Evolutionary conservation across 805 yeast species (phyloP).

Genomic region (Saturnispora halmiae): DNA sequence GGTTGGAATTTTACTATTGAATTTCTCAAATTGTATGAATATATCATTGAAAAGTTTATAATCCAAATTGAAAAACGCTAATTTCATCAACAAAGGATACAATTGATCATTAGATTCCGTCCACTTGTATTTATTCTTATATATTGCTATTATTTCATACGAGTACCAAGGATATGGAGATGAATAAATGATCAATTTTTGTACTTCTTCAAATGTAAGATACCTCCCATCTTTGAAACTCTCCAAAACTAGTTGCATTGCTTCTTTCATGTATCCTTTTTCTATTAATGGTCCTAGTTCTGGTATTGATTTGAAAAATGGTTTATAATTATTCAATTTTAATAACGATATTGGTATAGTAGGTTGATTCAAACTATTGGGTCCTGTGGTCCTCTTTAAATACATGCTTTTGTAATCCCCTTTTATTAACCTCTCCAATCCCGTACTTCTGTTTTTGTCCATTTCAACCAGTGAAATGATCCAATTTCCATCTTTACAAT

Average conservation of each 20-base stretch:
- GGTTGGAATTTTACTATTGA: constrained; percentile 10
- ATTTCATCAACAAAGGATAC: constrained; percentile 15
- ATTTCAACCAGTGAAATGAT: constrained; percentile 7
- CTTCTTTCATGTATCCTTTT: constrained; percentile 8
- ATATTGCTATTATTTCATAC: constrained; percentile 16
- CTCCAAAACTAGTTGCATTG: constrained; percentile 8
- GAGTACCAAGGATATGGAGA: constrained; percentile 15
- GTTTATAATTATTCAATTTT: constrained; percentile 3
- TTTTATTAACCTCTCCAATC: constrained; percentile 1
- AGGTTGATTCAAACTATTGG: no score
- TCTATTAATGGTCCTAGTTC: constrained; percentile 5
- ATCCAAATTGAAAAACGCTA: constrained; percentile 19
- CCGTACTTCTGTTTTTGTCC: not conserved
- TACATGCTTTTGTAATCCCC: constrained; percentile 5
- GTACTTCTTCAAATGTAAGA: constrained; percentile 21
- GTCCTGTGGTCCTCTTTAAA: no score
- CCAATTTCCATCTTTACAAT: constrained; percentile 1
- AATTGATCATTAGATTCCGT: constrained; percentile 13
- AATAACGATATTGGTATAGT: constrained; percentile 6
- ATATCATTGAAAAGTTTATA: constrained; percentile 19
- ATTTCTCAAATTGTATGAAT: constrained; percentile 12
- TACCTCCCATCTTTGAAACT: constrained; percentile 6
- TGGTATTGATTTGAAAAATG: constrained; percentile 5
- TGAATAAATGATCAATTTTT: constrained; percentile 17
- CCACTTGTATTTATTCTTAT: constrained; percentile 16